phyloP scores from a whole-genome alignment of 2,329 filamentous ascomycete genomes.

The Chrysoporthe deuterocubensis region DNA sequence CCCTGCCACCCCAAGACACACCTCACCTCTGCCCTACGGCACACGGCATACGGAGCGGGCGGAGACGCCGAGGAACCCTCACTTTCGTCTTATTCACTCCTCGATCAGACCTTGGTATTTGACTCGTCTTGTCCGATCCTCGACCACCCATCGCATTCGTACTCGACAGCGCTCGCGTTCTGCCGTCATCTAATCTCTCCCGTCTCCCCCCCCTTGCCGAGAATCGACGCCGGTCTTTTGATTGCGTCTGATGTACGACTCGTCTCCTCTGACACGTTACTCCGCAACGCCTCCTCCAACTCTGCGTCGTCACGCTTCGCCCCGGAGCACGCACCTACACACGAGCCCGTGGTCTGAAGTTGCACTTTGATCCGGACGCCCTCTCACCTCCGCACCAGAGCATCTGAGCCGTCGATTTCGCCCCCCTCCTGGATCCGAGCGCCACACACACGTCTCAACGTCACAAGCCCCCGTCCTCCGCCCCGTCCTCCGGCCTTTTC shows the following conservation, averaged over 20 bases:
- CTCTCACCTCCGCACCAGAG: constrained; percentile 23
- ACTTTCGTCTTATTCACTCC: constrained; percentile 5
- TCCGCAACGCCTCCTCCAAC: constrained; percentile 21
- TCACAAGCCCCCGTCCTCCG: background rate
- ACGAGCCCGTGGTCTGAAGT: constrained; percentile 18
- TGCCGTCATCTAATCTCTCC: constrained; percentile 20
- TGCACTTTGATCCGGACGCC: constrained; percentile 21
- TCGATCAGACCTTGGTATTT: background rate
- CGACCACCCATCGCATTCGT: constrained; percentile 19
- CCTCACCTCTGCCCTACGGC: constrained; percentile 1
- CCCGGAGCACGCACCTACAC: constrained; percentile 1
- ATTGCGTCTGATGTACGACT: constrained; percentile 26
- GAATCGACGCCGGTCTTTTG: constrained; percentile 14
- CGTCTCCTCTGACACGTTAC: constrained; percentile 20
- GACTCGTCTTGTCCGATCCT: constrained; percentile 10
- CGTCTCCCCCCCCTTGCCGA: constrained; percentile 13
- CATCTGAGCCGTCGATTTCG: constrained; percentile 1
- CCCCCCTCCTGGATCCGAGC: constrained; percentile 11
- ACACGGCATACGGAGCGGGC: constrained; percentile 6
- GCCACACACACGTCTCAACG: constrained; percentile 6
- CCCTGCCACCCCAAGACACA: background rate
- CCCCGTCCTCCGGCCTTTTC: background rate
- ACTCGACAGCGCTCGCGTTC: constrained; percentile 14
- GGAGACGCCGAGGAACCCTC: background rate
- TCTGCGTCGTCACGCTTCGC: constrained; percentile 9